A percentile compares a stretch with the other conserved stretches of the same genome.
Evolutionary conservation across 2,329 filamentous ascomycete species (phyloP).

Genomic region (Penicillium sp.): DNA sequence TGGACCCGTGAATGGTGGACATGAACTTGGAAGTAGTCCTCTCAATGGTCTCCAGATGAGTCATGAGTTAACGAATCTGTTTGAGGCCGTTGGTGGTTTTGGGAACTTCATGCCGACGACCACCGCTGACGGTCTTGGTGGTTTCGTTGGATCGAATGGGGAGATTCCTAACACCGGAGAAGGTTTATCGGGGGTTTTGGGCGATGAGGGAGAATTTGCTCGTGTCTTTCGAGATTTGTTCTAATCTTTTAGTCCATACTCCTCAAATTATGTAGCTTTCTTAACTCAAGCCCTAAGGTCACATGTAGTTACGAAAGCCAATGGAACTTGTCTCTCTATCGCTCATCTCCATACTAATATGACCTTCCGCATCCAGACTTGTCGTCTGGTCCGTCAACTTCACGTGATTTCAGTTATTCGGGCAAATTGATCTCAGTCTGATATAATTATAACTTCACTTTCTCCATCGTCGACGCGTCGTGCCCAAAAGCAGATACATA

Average conservation of each 20-base stretch:
- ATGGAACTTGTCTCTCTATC: too few relatives aligned
- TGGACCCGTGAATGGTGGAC: conserved; percentile 34
- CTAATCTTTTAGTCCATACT: conserved; percentile 30
- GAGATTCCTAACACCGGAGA: conserved; percentile 45
- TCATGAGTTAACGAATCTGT: conserved; percentile 59
- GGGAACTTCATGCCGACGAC: conserved; percentile 38
- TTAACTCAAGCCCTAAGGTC: too few relatives aligned
- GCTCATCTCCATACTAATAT: too few relatives aligned
- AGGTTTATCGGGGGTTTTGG: conserved; percentile 45
- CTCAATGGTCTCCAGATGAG: conserved; percentile 58
- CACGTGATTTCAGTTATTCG: neutral
- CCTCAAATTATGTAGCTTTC: neutral
- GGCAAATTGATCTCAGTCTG: neutral
- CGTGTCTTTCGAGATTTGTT: conserved; percentile 59
- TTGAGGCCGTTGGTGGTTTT: conserved; percentile 59
- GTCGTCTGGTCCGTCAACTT: neutral
- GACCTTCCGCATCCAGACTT: neutral
- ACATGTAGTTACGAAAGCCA: too few relatives aligned
- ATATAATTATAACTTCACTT: conserved; percentile 1
- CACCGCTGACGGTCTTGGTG: conserved; percentile 37
- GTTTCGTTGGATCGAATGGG: conserved; percentile 37
- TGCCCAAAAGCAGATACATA: neutral
- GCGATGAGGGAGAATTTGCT: conserved; percentile 57
- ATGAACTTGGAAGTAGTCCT: conserved; percentile 52
- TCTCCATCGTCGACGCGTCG: neutral